Percentiles rank a stretch among this genome's conserved stretches.
Conservation (phyloP, 2,329 filamentous ascomycete species). For the Pseudocercospora fijiensis region DNA sequence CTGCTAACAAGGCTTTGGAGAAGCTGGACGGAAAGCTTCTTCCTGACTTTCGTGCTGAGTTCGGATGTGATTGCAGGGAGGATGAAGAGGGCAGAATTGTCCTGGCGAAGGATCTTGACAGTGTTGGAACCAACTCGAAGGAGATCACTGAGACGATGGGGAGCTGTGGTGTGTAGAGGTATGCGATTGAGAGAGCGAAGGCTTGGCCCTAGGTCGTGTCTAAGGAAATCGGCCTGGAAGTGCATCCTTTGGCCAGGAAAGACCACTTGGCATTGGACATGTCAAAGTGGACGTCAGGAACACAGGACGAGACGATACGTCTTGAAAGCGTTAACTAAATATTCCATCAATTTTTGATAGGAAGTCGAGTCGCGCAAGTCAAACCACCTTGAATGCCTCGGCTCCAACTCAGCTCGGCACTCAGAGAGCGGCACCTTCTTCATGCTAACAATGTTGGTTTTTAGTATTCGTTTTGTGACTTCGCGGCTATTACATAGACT, state of each 20-base stretch:
- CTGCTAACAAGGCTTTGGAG: constrained; percentile 59
- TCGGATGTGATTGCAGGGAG: constrained; percentile 61
- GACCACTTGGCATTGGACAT: background rate
- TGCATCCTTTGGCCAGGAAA: too few species aligned
- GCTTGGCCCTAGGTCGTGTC: background rate
- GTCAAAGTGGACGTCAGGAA: background rate
- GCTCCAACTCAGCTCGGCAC: background rate
- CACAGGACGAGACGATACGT: background rate
- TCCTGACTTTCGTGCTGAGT: constrained; percentile 60
- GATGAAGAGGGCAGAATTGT: constrained; percentile 12
- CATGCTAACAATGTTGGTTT: background rate
- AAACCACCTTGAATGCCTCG: background rate
- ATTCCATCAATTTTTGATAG: background rate
- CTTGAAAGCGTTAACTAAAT: background rate
- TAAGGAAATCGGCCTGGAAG: background rate
- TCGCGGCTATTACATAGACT: background rate
- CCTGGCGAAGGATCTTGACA: constrained; percentile 11
- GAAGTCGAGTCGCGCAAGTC: background rate
- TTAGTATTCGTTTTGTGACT: background rate
- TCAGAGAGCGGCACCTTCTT: too few species aligned
- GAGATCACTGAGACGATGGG: background rate
- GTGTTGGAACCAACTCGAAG: background rate
- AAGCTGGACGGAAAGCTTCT: constrained; percentile 51
- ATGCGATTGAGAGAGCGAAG: background rate
- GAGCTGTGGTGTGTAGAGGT: background rate